Conservation (phyloP, 208 protist genomes). For the Trypanosoma rangeli region DNA sequence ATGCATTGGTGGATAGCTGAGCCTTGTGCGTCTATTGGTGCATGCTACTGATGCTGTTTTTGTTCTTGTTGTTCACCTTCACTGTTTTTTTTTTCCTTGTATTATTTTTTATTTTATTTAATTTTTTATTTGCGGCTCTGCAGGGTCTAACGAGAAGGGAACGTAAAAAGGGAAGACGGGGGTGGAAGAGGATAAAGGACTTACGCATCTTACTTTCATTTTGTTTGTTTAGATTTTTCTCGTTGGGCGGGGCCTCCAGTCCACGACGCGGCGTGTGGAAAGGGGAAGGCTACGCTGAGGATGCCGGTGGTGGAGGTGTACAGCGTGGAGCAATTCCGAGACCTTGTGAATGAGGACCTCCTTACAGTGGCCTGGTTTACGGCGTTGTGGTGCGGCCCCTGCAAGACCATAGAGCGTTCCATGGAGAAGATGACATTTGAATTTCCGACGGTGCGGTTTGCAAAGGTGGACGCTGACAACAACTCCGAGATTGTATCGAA, state of each 20-base stretch:
- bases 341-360: conserved; percentile 50
- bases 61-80: background rate
- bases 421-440: conserved; percentile 80
- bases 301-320: conserved; percentile 82
- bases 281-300: background rate
- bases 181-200: background rate
- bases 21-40: background rate
- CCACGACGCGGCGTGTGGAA: background rate
- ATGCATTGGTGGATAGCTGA: background rate
- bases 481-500: conserved; percentile 80
- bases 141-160: background rate
- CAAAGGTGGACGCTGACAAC: conserved; percentile 76
- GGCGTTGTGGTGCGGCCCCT: conserved; percentile 82
- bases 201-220: background rate
- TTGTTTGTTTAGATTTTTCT: background rate
- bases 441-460: conserved; percentile 68
- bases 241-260: background rate
- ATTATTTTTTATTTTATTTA: conserved; percentile 2
- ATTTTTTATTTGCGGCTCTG: background rate
- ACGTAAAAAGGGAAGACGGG: background rate
- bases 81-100: background rate
- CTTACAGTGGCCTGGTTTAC: conserved; percentile 79
- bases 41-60: background rate
- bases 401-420: conserved; percentile 71
- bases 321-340: conserved; percentile 69